phyloP scores from a whole-genome alignment of 2,329 filamentous ascomycete species.

The Didymella keratinophila region DNA sequence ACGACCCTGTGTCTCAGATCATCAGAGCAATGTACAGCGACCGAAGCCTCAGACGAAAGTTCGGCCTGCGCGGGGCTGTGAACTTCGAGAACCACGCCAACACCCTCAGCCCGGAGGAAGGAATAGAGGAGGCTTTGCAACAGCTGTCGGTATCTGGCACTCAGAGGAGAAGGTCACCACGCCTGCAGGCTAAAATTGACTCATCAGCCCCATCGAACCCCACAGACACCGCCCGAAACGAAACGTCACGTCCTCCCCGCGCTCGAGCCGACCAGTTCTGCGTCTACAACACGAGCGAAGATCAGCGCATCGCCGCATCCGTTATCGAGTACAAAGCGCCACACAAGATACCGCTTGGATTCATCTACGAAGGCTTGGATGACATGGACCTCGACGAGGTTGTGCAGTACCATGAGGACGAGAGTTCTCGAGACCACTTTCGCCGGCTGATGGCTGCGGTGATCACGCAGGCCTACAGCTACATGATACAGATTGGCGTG shows the following conservation, averaged over 20 bases:
- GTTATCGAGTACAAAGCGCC: not conserved
- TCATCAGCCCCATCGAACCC: no score
- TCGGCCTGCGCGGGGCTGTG: no score
- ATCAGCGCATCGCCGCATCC: not conserved
- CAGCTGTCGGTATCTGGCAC: no score
- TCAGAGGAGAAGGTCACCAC: no score
- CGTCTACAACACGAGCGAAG: not conserved
- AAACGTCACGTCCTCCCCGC: not conserved
- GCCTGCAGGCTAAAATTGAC: no score
- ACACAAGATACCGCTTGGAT: not conserved
- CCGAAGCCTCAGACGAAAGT: no score
- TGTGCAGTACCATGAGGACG: not conserved
- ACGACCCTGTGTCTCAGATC: no score
- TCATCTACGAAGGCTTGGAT: not conserved
- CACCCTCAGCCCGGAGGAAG: no score
- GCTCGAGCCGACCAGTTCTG: not conserved
- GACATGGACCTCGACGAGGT: not conserved
- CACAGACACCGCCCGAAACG: no score
- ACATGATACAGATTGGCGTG: not conserved
- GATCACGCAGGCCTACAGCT: not conserved
- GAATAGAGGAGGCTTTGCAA: no score
- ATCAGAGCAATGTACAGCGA: no score
- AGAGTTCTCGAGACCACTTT: not conserved
- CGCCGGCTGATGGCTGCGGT: not conserved
- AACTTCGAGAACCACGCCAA: no score